phyloP scores from a whole-genome alignment of 768 basidiomycete species.

The Stropharia rugosoannulata region DNA sequence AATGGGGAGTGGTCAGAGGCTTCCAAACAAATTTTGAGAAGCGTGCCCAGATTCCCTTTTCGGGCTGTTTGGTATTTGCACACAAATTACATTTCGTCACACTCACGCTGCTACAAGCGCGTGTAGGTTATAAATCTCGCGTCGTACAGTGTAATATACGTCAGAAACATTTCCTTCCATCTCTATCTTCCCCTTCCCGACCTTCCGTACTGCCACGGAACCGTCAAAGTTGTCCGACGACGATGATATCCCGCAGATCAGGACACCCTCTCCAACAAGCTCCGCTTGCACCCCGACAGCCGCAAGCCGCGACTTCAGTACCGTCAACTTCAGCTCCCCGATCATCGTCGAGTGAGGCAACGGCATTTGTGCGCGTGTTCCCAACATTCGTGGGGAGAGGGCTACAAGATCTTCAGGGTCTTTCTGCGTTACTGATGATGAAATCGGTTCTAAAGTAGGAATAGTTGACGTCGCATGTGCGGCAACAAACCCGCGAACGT shows the following conservation, averaged over 20 bases:
- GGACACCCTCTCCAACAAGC: conserved; percentile 94
- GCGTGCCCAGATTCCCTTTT: conserved; percentile 25
- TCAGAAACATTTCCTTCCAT: conserved; percentile 88
- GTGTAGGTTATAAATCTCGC: conserved; percentile 87
- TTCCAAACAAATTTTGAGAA: conserved; percentile 26
- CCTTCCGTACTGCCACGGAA: conserved; percentile 87
- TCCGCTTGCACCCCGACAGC: conserved; percentile 83
- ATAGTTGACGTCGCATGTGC: conserved; percentile 86
- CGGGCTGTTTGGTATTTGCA: conserved; percentile 24
- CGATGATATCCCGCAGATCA: conserved; percentile 74
- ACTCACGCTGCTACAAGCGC: conserved; percentile 76
- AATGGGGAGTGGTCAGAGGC: conserved; percentile 30
- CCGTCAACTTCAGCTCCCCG: conserved; percentile 91
- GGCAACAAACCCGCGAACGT: conserved; percentile 84
- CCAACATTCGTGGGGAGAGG: conserved; percentile 46
- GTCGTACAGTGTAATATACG: conserved; percentile 86
- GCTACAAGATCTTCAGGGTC: conserved; percentile 19
- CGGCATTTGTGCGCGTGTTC: conserved; percentile 61
- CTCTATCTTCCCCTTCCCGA: conserved; percentile 81
- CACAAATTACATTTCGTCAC: conserved; percentile 9
- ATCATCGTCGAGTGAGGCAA: conserved; percentile 95
- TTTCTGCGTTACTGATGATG: conserved; percentile 26
- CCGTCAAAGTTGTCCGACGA: conserved; percentile 51
- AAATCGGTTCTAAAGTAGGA: conserved; percentile 78
- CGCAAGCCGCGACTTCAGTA: conserved; percentile 78